phyloP scores from a whole-genome alignment of 2,329 filamentous ascomycete genomes.

The Cladosporium colombiae region DNA sequence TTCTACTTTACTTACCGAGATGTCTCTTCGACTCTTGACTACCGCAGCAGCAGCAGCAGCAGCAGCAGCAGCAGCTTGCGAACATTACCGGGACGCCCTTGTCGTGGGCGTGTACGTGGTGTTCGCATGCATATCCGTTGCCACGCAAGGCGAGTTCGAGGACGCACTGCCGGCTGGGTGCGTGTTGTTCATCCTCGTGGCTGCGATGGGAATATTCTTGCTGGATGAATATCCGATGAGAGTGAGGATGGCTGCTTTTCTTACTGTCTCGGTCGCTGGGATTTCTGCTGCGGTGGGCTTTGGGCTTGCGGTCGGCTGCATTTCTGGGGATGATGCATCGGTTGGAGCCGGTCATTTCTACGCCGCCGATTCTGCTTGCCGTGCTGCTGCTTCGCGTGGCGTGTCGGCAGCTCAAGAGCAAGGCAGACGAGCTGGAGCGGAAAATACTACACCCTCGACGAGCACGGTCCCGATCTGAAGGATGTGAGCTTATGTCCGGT shows the following conservation, averaged over 20 bases:
- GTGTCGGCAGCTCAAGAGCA: background rate
- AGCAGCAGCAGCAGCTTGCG: background rate
- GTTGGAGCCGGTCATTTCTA: background rate
- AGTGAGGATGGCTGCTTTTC: background rate
- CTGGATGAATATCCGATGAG: background rate
- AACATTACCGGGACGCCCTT: background rate
- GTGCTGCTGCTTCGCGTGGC: background rate
- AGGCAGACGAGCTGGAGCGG: background rate
- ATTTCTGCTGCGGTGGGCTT: background rate
- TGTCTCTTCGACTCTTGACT: background rate
- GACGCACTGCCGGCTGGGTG: background rate
- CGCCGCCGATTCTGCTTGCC: background rate
- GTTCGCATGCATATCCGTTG: background rate
- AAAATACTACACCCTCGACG: background rate
- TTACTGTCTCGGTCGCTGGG: background rate
- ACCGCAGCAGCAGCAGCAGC: background rate
- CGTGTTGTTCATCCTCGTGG: background rate
- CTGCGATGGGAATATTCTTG: background rate
- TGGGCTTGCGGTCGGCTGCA: background rate
- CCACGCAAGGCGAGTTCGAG: background rate
- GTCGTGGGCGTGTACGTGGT: background rate
- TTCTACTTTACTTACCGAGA: too few species aligned
- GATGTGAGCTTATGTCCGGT: background rate
- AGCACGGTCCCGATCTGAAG: too few species aligned
- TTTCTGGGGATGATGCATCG: background rate